Evolutionary conservation across 2,329 filamentous ascomycete genomes (phyloP).

Genomic region (Phyllosticta citrichinensis): DNA sequence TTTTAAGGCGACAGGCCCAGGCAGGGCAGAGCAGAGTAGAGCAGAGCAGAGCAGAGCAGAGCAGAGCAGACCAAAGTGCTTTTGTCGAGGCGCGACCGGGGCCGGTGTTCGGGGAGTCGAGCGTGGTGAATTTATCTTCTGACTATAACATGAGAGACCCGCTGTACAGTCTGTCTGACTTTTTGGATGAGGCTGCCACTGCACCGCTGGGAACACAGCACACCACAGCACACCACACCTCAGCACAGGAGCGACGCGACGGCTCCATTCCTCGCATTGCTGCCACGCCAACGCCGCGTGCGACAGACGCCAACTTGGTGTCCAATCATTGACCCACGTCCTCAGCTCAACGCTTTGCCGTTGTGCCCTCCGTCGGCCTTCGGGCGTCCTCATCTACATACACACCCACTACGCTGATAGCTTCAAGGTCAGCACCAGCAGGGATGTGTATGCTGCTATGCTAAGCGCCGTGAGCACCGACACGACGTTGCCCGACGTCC

Average conservation of each 20-base stretch:
- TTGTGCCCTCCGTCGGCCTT: background rate
- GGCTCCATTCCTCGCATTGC: background rate
- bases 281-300: background rate
- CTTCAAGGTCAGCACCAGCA: conserved; percentile 49
- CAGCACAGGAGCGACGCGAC: background rate
- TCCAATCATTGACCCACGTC: background rate
- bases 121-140: background rate
- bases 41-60: too few relatives aligned
- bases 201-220: background rate
- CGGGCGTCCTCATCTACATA: background rate
- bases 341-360: background rate
- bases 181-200: background rate
- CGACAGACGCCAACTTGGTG: background rate
- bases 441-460: conserved; percentile 49
- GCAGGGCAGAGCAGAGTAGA: too few relatives aligned
- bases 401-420: background rate
- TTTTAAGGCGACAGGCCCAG: background rate
- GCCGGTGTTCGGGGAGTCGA: background rate
- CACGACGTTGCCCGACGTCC: conserved; percentile 57
- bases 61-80: too few relatives aligned
- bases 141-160: background rate
- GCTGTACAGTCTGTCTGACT: background rate
- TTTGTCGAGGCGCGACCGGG: background rate
- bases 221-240: too few relatives aligned
- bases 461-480: conserved; percentile 52